phyloP scores from a whole-genome alignment of 163 green algal species.

The Scenedesmus sp. region DNA sequence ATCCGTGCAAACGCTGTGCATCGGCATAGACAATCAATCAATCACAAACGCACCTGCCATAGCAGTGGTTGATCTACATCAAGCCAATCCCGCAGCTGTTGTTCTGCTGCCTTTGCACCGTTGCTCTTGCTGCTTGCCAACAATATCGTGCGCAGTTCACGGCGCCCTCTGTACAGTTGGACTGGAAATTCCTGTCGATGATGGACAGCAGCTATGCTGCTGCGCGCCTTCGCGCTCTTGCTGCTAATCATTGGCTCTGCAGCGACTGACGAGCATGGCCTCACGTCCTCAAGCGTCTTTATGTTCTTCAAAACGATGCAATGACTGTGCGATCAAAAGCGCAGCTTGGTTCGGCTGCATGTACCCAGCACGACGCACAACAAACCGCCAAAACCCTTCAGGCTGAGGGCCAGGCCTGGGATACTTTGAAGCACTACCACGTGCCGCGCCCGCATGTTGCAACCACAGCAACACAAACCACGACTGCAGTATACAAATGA shows the following conservation, averaged over 20 bases:
- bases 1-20: too few species aligned
- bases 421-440: too few species aligned
- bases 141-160: neutral
- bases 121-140: neutral
- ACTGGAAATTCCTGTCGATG: neutral
- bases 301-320: neutral
- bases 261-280: neutral
- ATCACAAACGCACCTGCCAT: conserved; percentile 33
- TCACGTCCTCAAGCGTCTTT: neutral
- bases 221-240: neutral
- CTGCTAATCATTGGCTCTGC: conserved; percentile 6
- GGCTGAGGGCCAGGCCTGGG: neutral
- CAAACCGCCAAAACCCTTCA: neutral
- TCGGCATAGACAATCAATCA: too few species aligned
- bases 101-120: neutral
- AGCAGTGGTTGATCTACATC: conserved; percentile 37
- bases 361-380: neutral
- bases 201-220: neutral
- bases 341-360: neutral
- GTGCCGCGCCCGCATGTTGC: too few species aligned
- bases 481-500: too few species aligned
- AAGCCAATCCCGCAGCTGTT: conserved; percentile 25
- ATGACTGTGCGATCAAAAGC: neutral
- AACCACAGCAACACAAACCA: too few species aligned
- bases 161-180: neutral